Base-by-base conservation (phyloP, 176 grass and related monocot genomes). In the Zoysia japonica region DNA sequence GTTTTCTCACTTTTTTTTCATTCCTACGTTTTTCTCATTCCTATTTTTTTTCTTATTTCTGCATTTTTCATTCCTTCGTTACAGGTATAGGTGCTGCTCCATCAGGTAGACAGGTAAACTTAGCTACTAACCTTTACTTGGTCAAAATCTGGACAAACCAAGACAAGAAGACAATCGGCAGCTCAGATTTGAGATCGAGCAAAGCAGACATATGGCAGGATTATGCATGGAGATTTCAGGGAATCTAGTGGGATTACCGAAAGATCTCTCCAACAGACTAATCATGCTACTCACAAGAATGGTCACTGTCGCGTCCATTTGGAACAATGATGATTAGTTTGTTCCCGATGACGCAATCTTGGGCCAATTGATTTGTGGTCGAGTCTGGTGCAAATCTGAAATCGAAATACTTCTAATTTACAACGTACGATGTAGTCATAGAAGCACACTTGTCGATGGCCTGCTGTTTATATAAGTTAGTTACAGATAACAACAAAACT, bases 391-490 rank as follows among this genome's bases (percentile, higher is more conserved):
- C 28, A 60, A 71, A 36, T 35, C 17, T 52, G 60, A 43, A 43
- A 67, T 46, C 49, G 6, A 38, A 78, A 44, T 52, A 49, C 1
- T 28, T 28, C 28, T 78, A 71, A 54, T 78, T 56, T 56, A 66
- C 68, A 20, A 48, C 14, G 76, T 49, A 74, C 69, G 84, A 85
- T 66, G 69, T 9, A 15, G 35, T 72, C 76, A 2, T 2, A 62
- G 50, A 66, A 74, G 76, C 70, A 50, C 84, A 85, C 56, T 67
- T 85, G 83, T 72, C 83, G 68, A 85, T 39, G 46, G 17, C 44
- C 45, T 47, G 60, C 9, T 45, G 55, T 53, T 53, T 39, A 6
- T 28, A 28, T 28, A 28, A 28, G 28, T 39, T 47, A 1, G 37
- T 78, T n/a, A 54, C 59, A 28, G 28, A 78, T 67, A 51, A 44